Conservation (phyloP, 1,139 yeast species). For the Neolecta irregularis region DNA sequence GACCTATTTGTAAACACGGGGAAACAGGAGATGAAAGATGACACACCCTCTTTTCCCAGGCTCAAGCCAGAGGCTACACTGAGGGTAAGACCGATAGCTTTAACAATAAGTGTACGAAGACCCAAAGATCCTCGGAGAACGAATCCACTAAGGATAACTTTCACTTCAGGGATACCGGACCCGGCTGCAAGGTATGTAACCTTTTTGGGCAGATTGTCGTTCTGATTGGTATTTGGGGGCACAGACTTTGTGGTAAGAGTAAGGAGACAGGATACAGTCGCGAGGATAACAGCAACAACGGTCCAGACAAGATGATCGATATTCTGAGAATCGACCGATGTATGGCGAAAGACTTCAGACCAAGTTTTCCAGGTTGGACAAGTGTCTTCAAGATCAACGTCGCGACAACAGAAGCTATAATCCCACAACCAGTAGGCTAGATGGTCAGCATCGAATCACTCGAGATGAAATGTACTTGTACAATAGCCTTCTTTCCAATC, state of each 20-base stretch:
- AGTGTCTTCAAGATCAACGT: constrained; percentile 5
- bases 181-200: constrained; percentile 3
- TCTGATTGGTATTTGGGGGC: not conserved
- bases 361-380: constrained; percentile 3
- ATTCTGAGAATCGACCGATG: not conserved
- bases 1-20: constrained; percentile 20
- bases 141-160: constrained; percentile 41
- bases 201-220: not conserved
- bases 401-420: constrained; percentile 1
- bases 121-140: constrained; percentile 43
- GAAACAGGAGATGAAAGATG: constrained; percentile 18
- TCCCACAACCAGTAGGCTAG: constrained; percentile 3
- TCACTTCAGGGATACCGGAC: constrained; percentile 15
- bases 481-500: constrained; percentile 46
- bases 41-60: constrained; percentile 39
- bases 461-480: not conserved
- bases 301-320: not conserved
- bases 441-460: not conserved
- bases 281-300: not conserved
- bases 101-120: constrained; percentile 37
- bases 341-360: not conserved
- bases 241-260: constrained; percentile 3
- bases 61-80: constrained; percentile 54
- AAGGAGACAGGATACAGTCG: constrained; percentile 1
- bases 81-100: constrained; percentile 37